phyloP scores from a whole-genome alignment of 2,329 filamentous ascomycete genomes.

The Hypocreales sp. region DNA sequence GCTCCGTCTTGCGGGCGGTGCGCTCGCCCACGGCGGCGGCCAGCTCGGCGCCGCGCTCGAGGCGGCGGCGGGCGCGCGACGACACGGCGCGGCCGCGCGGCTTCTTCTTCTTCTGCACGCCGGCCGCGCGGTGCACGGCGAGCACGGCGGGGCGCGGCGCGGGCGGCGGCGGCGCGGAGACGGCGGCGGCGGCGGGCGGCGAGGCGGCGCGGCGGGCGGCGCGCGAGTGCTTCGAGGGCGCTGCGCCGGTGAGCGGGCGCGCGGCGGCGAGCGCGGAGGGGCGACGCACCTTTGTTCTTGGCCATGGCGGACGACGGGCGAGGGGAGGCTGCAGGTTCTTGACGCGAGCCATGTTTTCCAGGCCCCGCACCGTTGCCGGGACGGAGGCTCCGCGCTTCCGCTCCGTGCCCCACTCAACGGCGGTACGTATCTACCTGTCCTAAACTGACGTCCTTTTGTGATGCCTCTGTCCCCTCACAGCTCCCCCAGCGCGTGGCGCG shows the following conservation, averaged over 20 bases:
- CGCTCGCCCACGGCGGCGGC: constrained; percentile 45
- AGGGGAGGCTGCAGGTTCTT: no score
- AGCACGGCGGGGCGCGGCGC: constrained; percentile 47
- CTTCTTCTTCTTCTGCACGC: constrained; percentile 53
- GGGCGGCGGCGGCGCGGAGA: constrained; percentile 9
- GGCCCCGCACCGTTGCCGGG: no score
- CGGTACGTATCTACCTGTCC: no score
- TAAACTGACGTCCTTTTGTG: no score
- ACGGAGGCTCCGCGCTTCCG: no score
- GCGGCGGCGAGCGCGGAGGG: no score
- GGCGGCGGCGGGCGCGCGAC: constrained; percentile 36
- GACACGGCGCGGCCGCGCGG: constrained; percentile 38
- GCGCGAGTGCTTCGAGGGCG: constrained; percentile 53
- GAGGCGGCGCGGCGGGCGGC: constrained; percentile 59
- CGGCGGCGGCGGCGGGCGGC: constrained; percentile 19
- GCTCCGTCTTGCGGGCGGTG: constrained; percentile 37
- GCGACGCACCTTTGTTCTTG: constrained; percentile 6
- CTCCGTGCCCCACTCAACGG: no score
- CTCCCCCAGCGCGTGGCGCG: constrained; percentile 3
- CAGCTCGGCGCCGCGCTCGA: constrained; percentile 41
- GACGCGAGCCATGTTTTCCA: no score
- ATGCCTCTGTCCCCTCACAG: background rate
- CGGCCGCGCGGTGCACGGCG: constrained; percentile 48
- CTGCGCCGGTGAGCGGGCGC: no score
- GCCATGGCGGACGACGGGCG: constrained; percentile 3